Evolutionary conservation across 2,329 filamentous ascomycete species (phyloP), one percentile per base, ranked within the genome.

Genomic region (Penicillium sp.): DNA sequence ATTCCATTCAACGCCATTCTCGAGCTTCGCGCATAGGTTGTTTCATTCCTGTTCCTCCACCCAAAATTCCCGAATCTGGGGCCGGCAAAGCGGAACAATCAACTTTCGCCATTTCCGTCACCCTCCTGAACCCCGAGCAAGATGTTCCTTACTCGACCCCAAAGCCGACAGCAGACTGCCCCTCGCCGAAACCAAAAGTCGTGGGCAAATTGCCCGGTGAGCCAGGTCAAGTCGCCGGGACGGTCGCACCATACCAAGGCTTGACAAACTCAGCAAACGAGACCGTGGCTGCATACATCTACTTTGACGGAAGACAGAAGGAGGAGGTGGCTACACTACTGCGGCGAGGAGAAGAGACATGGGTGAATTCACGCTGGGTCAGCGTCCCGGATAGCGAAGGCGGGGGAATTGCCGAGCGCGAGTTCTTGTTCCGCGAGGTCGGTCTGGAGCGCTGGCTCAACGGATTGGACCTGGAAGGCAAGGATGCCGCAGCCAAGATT

Each of bases 321-420:
- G 94, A 99, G 74, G 94, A 99, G 78, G 95, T 99, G 3, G 94
- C 94, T 52, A 99, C 94, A 13, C 80, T 99, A 57, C 81, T 99
- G 52, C 84, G 94, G 55, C 89, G 93, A 13, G 93, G 94, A 25
- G 94, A 97, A 73, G 94, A 99, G 78, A 99, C 94, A 2, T 99
- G 94, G 94, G 95, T 99, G 25, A 99, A 97, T 71, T 97, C 92
- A 56, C 84, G 94, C 68, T 99, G 94, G 94, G 94, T 99, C 50
- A 93, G 95, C 71, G 87, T 99, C 7, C 91, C 93, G 3, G 88
- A 93, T 29, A 86, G 89, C 25, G 93, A 97, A 76, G 93, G 93
- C 33, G 94, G 94, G 50, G 94, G 94, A 42, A 84, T 99, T 46
- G 94, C 94, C 31, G 94, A 99, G 80, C 87, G 94, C 63, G 94